Base-by-base conservation (phyloP, 371 early-diverging fungal species). In the Mortierella sp. region DNA sequence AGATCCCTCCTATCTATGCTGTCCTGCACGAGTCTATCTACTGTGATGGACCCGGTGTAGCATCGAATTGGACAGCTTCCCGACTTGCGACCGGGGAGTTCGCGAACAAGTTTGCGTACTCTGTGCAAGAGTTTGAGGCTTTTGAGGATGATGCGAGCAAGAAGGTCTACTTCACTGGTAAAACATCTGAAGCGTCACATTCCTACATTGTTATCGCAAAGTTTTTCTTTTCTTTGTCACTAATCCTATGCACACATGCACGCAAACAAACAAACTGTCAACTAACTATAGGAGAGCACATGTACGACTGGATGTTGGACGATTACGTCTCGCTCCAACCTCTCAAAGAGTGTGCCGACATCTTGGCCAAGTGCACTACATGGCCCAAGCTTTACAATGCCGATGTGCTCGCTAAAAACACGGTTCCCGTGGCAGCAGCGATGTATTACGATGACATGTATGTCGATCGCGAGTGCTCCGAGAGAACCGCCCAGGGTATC, bases 241-340 rank as follows among this genome's bases (percentile, higher is more conserved):
- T 39, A 39, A 39, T 39, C 39, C 5, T 39, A 4, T 39, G 17
- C 39, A 14, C 11, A 39, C 39, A 3, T 14, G 5, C 39, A 2
- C 11, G 2, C 39, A 11, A 4, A 39, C 11, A 39, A 39, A 39
- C 6, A 41, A 26, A n/a, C 17, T 4, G 34, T 37, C 43, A 64
- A 67, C 19, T n/a, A 28, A 17, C 17, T 8, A 26, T 50, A 42
- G 92, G 92, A 23, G 92, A 92, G 62, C 87, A 82, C 19, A 86
- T 92, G 64, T 90, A 89, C 56, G 89, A 90, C 28, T 91, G 90
- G 82, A 92, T 92, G 92, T 80, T 91, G 55, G 90, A 91, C 34
- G 91, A 92, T 57, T 91, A 86, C 64, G 82, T 85, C 5, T 88
- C 89, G 48, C 80, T 92, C 37, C 79, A 80, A 15, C 86, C 86